Evolutionary conservation across 805 yeast genomes (phyloP).

Genomic region (Spathaspora boniae): DNA sequence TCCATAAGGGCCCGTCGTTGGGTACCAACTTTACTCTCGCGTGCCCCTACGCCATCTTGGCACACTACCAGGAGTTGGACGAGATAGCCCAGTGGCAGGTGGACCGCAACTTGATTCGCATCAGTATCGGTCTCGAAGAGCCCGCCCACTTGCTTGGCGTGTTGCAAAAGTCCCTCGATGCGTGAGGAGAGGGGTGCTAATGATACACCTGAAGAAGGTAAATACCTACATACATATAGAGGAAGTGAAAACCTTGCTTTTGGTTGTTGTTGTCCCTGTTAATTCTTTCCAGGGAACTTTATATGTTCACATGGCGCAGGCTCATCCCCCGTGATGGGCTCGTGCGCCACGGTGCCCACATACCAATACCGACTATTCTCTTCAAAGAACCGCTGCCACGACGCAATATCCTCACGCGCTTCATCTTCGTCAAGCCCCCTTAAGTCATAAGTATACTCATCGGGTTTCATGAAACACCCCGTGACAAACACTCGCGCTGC

Average conservation of each 20-base stretch:
- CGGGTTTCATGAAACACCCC: conserved; percentile 56
- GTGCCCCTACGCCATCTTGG: conserved; percentile 85
- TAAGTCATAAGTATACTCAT: conserved; percentile 63
- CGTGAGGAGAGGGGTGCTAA: neutral
- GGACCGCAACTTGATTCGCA: conserved; percentile 69
- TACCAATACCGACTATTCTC: conserved; percentile 53
- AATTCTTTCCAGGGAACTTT: conserved; percentile 20
- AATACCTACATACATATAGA: neutral
- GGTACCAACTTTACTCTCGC: conserved; percentile 89
- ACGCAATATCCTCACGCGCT: conserved; percentile 35
- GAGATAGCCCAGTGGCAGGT: conserved; percentile 81
- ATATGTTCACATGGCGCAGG: conserved; percentile 46
- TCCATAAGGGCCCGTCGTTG: conserved; percentile 86
- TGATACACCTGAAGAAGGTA: neutral
- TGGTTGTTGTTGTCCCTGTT: too few relatives aligned
- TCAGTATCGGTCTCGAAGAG: conserved; percentile 85
- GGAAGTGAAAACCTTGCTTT: neutral
- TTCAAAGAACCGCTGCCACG: conserved; percentile 54
- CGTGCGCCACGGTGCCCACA: conserved; percentile 54
- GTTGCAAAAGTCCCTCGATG: conserved; percentile 51
- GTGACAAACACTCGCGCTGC: conserved; percentile 67
- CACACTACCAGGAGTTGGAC: conserved; percentile 79
- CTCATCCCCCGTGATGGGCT: conserved; percentile 42
- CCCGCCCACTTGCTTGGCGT: conserved; percentile 49
- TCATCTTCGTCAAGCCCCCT: conserved; percentile 51